Percentiles rank a stretch among this genome's conserved stretches.
Evolutionary conservation across 148 eudicot genomes (phyloP).

Genomic region (Dianthus caryophyllus): DNA sequence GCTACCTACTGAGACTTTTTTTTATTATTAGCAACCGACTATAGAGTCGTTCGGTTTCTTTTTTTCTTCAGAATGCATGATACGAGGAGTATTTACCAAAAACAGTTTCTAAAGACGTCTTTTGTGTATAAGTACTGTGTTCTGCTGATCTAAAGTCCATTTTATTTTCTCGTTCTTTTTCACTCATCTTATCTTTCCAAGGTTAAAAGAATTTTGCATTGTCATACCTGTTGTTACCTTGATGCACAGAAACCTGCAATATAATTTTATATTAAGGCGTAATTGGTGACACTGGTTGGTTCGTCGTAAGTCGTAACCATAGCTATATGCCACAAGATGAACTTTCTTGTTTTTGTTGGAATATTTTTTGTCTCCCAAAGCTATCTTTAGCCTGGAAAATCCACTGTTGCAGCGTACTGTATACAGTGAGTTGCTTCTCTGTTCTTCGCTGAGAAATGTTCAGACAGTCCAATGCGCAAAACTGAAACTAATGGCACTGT

Average conservation of each 20-base stretch:
- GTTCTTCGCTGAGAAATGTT: neutral
- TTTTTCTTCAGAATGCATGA: neutral
- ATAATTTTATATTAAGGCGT: slow-evolving; percentile 31
- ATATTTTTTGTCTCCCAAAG: slow-evolving; percentile 22
- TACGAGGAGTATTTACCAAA: neutral
- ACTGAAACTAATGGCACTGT: neutral
- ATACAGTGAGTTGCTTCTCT: slow-evolving; percentile 14
- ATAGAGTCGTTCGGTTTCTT: neutral
- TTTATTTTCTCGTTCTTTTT: neutral
- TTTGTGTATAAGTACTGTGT: too few species aligned
- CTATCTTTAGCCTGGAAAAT: neutral
- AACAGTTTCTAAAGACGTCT: too few species aligned
- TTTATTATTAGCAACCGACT: neutral
- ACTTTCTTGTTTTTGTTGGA: slow-evolving; percentile 31
- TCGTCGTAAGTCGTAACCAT: slow-evolving; percentile 45
- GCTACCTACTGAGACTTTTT: too few species aligned
- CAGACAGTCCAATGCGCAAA: neutral
- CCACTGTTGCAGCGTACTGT: slow-evolving; percentile 13
- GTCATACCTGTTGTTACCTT: slow-evolving; percentile 10
- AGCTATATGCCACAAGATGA: slow-evolving; percentile 41
- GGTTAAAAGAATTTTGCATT: neutral
- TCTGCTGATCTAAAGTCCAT: slow-evolving; percentile 1
- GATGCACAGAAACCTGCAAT: slow-evolving; percentile 31
- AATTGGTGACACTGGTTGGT: slow-evolving; percentile 30
- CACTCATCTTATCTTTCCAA: neutral